A percentile compares a stretch with the other conserved stretches of the same genome.
phyloP scores from a whole-genome alignment of 768 basidiomycete species.

The Russula sp. region DNA sequence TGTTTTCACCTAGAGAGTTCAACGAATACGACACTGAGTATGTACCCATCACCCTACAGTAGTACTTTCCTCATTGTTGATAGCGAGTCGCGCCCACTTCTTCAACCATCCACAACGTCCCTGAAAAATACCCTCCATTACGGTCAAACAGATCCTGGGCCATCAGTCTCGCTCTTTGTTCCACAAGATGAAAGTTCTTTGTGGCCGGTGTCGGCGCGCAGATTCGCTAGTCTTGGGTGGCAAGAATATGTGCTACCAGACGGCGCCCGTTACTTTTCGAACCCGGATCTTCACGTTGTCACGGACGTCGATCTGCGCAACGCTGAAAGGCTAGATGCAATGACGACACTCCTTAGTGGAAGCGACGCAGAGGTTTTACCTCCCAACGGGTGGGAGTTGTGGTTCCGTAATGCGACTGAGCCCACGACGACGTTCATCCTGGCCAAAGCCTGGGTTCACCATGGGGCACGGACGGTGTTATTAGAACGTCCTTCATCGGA shows the following conservation, averaged over 20 bases:
- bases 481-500: conserved; percentile 38
- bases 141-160: conserved; percentile 17
- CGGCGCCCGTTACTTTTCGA: conserved; percentile 61
- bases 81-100: conserved; percentile 52
- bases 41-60: conserved; percentile 16
- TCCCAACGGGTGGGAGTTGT: conserved; percentile 49
- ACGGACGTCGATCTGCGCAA: conserved; percentile 66
- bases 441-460: conserved; percentile 59
- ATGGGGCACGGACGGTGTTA: conserved; percentile 48
- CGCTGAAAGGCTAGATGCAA: conserved; percentile 42
- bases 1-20: conserved; percentile 14
- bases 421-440: conserved; percentile 34
- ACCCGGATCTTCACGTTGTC: conserved; percentile 53
- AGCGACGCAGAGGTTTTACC: conserved; percentile 32
- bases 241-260: conserved; percentile 72
- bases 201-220: conserved; percentile 26
- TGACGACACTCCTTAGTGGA: conserved; percentile 42
- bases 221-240: conserved; percentile 57
- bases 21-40: conserved; percentile 28
- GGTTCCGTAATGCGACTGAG: conserved; percentile 46
- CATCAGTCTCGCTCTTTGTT: conserved; percentile 20
- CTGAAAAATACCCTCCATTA: conserved; percentile 23
- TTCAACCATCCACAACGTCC: conserved; percentile 34
- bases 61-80: conserved; percentile 5
- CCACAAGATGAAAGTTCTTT: conserved; percentile 24